These are phyloP conservation scores for Gossypium gossypioides DNA, from an alignment of 441 rosid genomes.

Conservation along the genomic window DNA sequence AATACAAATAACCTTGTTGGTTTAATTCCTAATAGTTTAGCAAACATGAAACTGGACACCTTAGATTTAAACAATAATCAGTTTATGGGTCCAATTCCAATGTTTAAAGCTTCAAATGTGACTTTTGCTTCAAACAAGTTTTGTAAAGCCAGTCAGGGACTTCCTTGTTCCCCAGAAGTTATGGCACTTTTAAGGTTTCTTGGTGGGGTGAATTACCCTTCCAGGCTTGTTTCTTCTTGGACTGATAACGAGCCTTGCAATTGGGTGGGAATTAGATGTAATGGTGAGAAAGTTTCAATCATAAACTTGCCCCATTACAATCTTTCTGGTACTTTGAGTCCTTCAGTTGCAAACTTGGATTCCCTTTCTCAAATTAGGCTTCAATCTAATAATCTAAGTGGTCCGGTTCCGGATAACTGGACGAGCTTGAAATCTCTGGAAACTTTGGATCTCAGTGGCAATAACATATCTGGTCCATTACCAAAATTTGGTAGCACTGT, in stretches of 20 bases:
- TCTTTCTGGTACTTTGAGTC: slow-evolving; percentile 56
- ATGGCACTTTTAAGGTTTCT: slow-evolving; percentile 54
- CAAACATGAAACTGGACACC: slow-evolving; percentile 31
- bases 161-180: slow-evolving; percentile 42
- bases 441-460: slow-evolving; percentile 42
- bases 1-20: slow-evolving; percentile 52
- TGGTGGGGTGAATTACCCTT: slow-evolving; percentile 45
- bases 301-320: slow-evolving; percentile 36
- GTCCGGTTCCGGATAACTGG: slow-evolving; percentile 50
- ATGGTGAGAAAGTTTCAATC: slow-evolving; percentile 20
- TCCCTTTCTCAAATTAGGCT: slow-evolving; percentile 38
- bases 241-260: slow-evolving; percentile 53
- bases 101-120: slow-evolving; percentile 33
- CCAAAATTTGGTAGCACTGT: slow-evolving; percentile 36
- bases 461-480: slow-evolving; percentile 46
- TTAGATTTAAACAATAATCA: slow-evolving; percentile 56
- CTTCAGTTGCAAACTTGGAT: slow-evolving; percentile 39
- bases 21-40: slow-evolving; percentile 43
- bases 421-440: slow-evolving; percentile 40
- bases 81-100: slow-evolving; percentile 62
- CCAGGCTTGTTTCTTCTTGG: slow-evolving; percentile 46
- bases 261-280: slow-evolving; percentile 50
- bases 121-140: slow-evolving; percentile 37
- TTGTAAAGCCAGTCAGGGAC: slow-evolving; percentile 37
- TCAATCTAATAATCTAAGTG: slow-evolving; percentile 35